Conservation (phyloP, 1,284 basidiomycete genomes). For the Volvariella volvacea region DNA sequence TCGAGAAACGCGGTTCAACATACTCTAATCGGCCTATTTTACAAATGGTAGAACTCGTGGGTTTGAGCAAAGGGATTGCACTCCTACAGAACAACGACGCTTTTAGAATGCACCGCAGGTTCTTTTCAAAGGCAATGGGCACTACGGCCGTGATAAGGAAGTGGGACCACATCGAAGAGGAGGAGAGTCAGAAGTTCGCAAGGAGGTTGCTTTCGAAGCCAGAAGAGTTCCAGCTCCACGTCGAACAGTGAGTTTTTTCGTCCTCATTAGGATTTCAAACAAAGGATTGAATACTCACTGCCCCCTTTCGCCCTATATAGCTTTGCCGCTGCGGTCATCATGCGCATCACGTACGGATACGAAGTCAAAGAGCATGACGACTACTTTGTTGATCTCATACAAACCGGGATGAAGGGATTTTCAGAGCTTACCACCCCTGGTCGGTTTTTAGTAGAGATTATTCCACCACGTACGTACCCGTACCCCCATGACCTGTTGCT, state of each 20-base stretch:
- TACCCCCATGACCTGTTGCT: conserved; percentile 1
- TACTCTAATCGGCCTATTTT: conserved; percentile 18
- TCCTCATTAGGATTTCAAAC: background rate
- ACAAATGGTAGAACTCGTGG: conserved; percentile 26
- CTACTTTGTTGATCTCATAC: conserved; percentile 9
- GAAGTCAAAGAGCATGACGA: conserved; percentile 4
- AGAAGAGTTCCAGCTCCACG: conserved; percentile 32
- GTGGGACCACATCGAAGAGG: conserved; percentile 32
- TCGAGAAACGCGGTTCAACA: conserved; percentile 6
- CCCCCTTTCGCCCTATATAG: background rate
- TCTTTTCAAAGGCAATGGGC: conserved; percentile 37
- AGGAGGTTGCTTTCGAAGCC: conserved; percentile 36
- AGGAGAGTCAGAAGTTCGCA: conserved; percentile 40
- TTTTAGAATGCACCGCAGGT: conserved; percentile 42
- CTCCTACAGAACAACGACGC: conserved; percentile 33
- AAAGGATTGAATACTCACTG: background rate
- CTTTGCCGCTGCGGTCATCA: background rate
- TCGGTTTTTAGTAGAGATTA: conserved; percentile 14
- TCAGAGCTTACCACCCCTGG: conserved; percentile 10
- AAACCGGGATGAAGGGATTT: conserved; percentile 3
- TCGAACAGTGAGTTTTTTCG: conserved; percentile 33
- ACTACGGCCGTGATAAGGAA: conserved; percentile 19
- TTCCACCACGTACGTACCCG: conserved; percentile 8
- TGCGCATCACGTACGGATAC: background rate
- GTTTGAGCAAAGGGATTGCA: conserved; percentile 26